These are phyloP conservation scores for Coemansia sp. DNA, from an alignment of 192 early-diverging fungal genomes.

Conservation along the genomic window DNA sequence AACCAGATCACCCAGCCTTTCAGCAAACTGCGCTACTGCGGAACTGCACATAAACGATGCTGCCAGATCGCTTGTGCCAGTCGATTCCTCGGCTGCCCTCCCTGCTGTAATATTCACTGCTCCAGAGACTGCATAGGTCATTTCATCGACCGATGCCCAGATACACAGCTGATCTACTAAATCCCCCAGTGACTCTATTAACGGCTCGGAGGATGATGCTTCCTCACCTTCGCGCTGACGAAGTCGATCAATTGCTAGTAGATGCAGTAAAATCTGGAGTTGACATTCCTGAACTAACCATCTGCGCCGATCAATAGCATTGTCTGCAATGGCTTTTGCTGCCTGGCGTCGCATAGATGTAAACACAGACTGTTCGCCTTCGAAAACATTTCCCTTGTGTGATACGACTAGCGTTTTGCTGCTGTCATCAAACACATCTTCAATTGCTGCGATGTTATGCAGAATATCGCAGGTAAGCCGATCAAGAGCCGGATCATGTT, in stretches of 20 bases:
- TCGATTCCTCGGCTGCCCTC: background rate
- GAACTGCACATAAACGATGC: slow-evolving; percentile 41
- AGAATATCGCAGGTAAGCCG: slow-evolving; percentile 5
- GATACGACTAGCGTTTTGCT: background rate
- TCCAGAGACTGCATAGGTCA: slow-evolving; percentile 2
- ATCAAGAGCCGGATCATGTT: background rate
- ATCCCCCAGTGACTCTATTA: slow-evolving; percentile 28
- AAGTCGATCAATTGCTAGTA: slow-evolving; percentile 22
- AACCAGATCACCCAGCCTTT: slow-evolving; percentile 24
- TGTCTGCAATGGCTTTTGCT: background rate
- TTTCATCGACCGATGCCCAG: slow-evolving; percentile 43
- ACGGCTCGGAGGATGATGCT: background rate
- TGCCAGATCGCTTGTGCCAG: slow-evolving; percentile 24
- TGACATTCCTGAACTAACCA: slow-evolving; percentile 50
- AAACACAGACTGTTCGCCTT: background rate
- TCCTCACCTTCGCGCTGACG: background rate
- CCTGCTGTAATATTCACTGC: background rate
- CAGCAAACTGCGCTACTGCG: slow-evolving; percentile 19
- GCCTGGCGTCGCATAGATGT: slow-evolving; percentile 8
- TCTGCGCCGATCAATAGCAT: slow-evolving; percentile 4
- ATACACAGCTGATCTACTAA: slow-evolving; percentile 43
- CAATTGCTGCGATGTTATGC: slow-evolving; percentile 16
- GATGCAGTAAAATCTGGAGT: slow-evolving; percentile 44
- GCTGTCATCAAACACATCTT: slow-evolving; percentile 22
- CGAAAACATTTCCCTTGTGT: background rate